phyloP scores from a whole-genome alignment of 371 early-diverging fungal genomes.

The Mortierella sp. region DNA sequence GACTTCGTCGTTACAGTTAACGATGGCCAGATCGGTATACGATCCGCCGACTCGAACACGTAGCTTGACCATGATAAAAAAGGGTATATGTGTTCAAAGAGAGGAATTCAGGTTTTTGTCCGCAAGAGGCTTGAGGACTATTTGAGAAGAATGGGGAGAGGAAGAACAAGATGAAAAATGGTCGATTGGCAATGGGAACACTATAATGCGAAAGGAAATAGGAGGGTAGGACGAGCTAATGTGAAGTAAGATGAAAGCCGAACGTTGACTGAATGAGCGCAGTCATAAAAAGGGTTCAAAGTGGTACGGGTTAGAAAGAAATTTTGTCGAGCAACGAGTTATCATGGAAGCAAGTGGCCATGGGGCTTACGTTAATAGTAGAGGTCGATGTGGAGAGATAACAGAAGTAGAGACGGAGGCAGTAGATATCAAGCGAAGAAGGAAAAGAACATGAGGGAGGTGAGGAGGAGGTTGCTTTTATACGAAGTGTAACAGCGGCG shows the following conservation, averaged over 20 bases:
- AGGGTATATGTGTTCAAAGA: not conserved
- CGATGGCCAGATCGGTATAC: slow-evolving; percentile 54
- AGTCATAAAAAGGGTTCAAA: not conserved
- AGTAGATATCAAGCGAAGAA: too few relatives aligned
- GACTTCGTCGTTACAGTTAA: slow-evolving; percentile 66
- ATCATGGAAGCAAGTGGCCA: too few relatives aligned
- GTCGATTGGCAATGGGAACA: not conserved
- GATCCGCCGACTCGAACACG: slow-evolving; percentile 58
- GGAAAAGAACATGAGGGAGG: not conserved
- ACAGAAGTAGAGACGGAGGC: too few relatives aligned
- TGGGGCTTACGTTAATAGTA: too few relatives aligned
- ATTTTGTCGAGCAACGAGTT: too few relatives aligned
- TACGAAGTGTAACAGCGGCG: not conserved
- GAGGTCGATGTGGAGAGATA: too few relatives aligned
- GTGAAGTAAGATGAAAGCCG: not conserved
- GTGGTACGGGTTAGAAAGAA: too few relatives aligned
- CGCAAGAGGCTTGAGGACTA: too few relatives aligned
- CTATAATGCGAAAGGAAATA: not conserved
- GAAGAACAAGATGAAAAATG: not conserved
- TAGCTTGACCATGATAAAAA: slow-evolving; percentile 50
- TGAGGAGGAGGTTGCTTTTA: not conserved
- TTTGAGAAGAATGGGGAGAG: not conserved
- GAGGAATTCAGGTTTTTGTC: too few relatives aligned
- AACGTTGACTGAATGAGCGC: too few relatives aligned
- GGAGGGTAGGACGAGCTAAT: not conserved